phyloP scores from a whole-genome alignment of 768 basidiomycete genomes.

The Leccinum sublutescens region DNA sequence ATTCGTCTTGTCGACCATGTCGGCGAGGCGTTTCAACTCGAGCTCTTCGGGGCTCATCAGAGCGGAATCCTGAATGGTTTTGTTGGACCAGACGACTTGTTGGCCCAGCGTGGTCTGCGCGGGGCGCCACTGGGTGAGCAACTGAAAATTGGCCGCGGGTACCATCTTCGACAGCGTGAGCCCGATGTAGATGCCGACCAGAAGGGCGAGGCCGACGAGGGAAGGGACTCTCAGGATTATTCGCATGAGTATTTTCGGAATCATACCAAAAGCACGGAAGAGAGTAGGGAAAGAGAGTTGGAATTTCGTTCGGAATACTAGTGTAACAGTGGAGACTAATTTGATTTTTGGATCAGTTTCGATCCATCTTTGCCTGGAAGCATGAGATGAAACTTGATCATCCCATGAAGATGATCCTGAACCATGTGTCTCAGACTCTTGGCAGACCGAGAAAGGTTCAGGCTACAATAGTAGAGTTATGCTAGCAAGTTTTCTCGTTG shows the following conservation, averaged over 20 bases:
- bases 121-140: conserved; percentile 18
- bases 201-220: conserved; percentile 21
- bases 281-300: neutral
- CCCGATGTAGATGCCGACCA: conserved; percentile 30
- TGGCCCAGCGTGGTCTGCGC: conserved; percentile 7
- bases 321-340: neutral
- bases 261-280: neutral
- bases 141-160: conserved; percentile 13
- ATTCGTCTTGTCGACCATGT: conserved; percentile 38
- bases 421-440: neutral
- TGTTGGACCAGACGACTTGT: conserved; percentile 13
- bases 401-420: neutral
- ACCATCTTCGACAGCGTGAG: conserved; percentile 22
- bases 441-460: neutral
- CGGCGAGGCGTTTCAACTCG: conserved; percentile 32
- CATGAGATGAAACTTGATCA: neutral
- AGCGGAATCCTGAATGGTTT: neutral
- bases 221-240: conserved; percentile 3
- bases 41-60: conserved; percentile 8
- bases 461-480: too few relatives aligned
- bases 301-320: neutral
- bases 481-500: neutral
- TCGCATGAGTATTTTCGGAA: conserved; percentile 5
- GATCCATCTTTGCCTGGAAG: neutral
- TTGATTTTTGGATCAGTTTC: neutral